Conservation (phyloP, 352 stramenopile species). For the Peronospora tabacina region DNA sequence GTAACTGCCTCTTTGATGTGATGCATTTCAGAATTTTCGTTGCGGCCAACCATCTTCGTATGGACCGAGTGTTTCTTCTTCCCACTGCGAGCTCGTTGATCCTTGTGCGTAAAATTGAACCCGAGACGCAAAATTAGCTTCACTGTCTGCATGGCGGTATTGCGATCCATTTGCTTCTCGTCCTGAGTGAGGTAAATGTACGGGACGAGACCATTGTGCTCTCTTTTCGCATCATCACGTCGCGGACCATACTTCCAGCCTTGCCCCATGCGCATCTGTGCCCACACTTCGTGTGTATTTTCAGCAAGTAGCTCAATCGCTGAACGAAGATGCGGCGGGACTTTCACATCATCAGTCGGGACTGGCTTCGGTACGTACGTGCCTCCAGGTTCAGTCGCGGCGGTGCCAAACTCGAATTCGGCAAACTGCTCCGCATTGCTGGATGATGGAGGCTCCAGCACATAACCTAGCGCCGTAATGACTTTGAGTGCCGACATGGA, state of each 20-base stretch:
- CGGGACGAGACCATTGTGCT: conserved; percentile 69
- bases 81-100: conserved; percentile 34
- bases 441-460: conserved; percentile 42
- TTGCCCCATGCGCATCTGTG: conserved; percentile 72
- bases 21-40: conserved; percentile 48
- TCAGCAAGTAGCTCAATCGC: conserved; percentile 70
- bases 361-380: conserved; percentile 64
- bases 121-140: conserved; percentile 71
- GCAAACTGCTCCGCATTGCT: conserved; percentile 40
- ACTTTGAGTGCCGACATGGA: conserved; percentile 74
- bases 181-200: conserved; percentile 76
- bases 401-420: conserved; percentile 46
- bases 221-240: conserved; percentile 54
- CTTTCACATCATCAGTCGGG: conserved; percentile 50
- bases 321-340: conserved; percentile 48
- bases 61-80: conserved; percentile 38
- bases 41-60: conserved; percentile 54
- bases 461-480: conserved; percentile 64
- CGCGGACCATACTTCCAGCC: conserved; percentile 68
- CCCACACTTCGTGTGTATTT: conserved; percentile 81
- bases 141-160: conserved; percentile 76
- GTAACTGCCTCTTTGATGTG: conserved; percentile 49
- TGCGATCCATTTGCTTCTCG: conserved; percentile 80
- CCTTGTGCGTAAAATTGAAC: conserved; percentile 58
- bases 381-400: conserved; percentile 33